Evolutionary conservation across 2,329 filamentous ascomycete species (phyloP).

Genomic region (Pyrenophora seminiperda): DNA sequence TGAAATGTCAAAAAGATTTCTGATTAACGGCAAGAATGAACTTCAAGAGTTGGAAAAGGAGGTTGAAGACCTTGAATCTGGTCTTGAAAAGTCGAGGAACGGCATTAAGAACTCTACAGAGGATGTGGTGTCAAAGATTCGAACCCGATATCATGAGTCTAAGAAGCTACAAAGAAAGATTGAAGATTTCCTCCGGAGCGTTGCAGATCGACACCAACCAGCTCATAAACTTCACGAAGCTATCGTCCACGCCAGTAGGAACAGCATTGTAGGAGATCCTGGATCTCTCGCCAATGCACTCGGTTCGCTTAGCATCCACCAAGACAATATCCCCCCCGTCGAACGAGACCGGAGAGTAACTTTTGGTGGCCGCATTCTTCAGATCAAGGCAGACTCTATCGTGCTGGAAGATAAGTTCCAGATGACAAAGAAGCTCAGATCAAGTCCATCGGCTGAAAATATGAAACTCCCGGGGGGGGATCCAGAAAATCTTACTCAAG

Average conservation of each 20-base stretch:
- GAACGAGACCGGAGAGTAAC: slow-evolving; percentile 42
- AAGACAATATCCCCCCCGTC: slow-evolving; percentile 16
- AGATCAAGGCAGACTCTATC: slow-evolving; percentile 38
- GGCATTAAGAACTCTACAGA: slow-evolving; percentile 22
- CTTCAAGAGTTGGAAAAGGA: slow-evolving; percentile 36
- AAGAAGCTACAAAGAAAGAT: too few relatives aligned
- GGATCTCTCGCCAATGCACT: too few relatives aligned
- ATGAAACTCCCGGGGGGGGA: too few relatives aligned
- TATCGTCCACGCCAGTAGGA: slow-evolving; percentile 27
- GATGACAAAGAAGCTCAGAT: slow-evolving; percentile 17
- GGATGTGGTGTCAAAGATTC: background rate
- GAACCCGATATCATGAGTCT: too few relatives aligned
- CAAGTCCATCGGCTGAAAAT: too few relatives aligned
- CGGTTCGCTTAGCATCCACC: too few relatives aligned
- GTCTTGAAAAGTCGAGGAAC: slow-evolving; percentile 21
- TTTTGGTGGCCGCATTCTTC: slow-evolving; percentile 31
- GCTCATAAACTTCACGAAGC: slow-evolving; percentile 49
- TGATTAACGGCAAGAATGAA: slow-evolving; percentile 37
- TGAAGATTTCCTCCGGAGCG: slow-evolving; percentile 23
- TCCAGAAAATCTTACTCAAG: too few relatives aligned
- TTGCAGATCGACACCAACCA: slow-evolving; percentile 44
- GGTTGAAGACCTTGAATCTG: too few relatives aligned
- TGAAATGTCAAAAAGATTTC: slow-evolving; percentile 47
- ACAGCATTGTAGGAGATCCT: slow-evolving; percentile 21
- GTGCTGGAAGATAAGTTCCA: slow-evolving; percentile 41